Evolutionary conservation across 345 rosid genomes (phyloP), one percentile per base, ranked within the genome.

Genomic region (Triadica sebifera): DNA sequence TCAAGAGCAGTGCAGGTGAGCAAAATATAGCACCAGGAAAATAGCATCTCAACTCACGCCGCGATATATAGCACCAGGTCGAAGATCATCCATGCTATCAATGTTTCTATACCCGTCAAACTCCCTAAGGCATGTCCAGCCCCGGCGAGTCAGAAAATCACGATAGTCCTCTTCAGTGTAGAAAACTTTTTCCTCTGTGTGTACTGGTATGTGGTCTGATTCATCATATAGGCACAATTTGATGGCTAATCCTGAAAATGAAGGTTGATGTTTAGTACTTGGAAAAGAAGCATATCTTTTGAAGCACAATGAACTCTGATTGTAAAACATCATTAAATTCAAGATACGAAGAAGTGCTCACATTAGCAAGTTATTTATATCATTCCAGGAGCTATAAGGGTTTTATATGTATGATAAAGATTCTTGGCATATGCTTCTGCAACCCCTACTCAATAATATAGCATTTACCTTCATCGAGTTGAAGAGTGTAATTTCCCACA

Each of bases 151-250:
- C 17, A 93, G 89, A 83, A 90, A 93, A 4, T 91, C 91, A 4
- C 91, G 91, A 83, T 90, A 95, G 79, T 95, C 98, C 39, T 91
- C 97, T 82, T 94, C 97, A 0, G 88, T 89, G 82, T 93, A 95
- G 84, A 95, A 91, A 6, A 85, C 77, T 72, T 90, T 93, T 72
- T 95, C 99, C 83, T 93, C 97, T 0, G 93, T 82, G 74, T 95
- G 97, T 66, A 93, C 92, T 5, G 92, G 88, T 24, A 93, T 74
- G 78, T 91, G 97, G 75, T 93, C 91, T 6, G 98, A 84, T 65
- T 91, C 98, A 46, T 90, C 97, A 12, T 90, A 95, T 72, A 90
- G 84, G 81, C 90, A 93, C 50, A 95, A 84, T 63, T 94, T 90
- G 77, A 93, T 88, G 45, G 89, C 86, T 77, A 95, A 80, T 77